A percentile compares a stretch with the other conserved stretches of the same genome.
Evolutionary conservation across 108 stramenopile genomes (phyloP).

Genomic region (Skeletonema potamos): DNA sequence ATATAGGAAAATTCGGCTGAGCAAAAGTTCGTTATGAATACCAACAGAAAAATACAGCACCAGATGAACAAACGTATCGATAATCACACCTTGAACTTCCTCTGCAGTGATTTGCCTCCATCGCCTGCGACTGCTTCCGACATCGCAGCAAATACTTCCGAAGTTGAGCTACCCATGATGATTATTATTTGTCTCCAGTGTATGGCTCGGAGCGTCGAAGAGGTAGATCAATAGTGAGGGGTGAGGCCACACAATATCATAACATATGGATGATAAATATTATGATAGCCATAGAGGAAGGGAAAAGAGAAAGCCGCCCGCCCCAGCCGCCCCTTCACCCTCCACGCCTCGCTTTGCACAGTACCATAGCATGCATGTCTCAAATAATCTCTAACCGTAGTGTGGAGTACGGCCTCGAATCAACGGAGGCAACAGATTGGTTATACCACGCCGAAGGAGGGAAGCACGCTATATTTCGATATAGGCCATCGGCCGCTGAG

Average conservation of each 20-base stretch:
- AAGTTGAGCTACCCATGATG: conserved; percentile 6
- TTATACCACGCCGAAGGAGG: conserved; percentile 65
- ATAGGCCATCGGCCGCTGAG: conserved; percentile 9
- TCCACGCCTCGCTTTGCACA: too few species aligned
- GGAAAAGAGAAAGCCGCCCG: too few species aligned
- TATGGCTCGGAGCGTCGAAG: neutral
- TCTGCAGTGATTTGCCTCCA: conserved; percentile 35
- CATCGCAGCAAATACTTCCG: conserved; percentile 53
- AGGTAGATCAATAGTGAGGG: too few species aligned
- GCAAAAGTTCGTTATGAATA: too few species aligned
- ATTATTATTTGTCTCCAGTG: neutral
- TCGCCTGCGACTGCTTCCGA: conserved; percentile 42
- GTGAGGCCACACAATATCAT: too few species aligned
- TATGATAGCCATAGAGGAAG: too few species aligned
- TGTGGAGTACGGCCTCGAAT: too few species aligned
- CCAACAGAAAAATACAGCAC: neutral
- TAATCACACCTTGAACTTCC: conserved; percentile 49
- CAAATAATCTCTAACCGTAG: too few species aligned
- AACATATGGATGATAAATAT: too few species aligned
- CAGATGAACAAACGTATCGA: neutral
- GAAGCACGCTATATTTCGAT: conserved; percentile 60
- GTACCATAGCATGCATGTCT: too few species aligned
- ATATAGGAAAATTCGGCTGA: too few species aligned
- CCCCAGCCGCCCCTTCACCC: too few species aligned
- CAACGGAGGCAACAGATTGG: conserved; percentile 42